Base-by-base conservation (phyloP, 495 filamentous ascomycete species). In the Neurospora sp. region DNA sequence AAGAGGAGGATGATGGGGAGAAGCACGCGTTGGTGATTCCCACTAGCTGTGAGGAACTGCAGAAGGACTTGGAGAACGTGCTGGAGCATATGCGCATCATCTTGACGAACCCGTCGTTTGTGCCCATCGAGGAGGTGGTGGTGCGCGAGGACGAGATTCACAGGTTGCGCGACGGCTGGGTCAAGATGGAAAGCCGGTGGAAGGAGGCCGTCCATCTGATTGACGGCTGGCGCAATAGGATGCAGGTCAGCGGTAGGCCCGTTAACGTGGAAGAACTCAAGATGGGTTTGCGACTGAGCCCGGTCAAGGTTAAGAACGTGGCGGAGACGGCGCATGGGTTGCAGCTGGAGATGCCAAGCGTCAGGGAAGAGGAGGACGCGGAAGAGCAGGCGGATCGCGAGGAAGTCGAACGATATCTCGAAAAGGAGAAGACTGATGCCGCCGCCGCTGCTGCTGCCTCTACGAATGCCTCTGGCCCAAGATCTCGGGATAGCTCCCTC, bases 51-150 rank as follows among this genome's bases (percentile, higher is more conserved):
- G 92, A 93, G 69, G 89, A 90, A 37, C 83, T 98, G 54, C 89
- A 92, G 0, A 75, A 79, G 8, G 91, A 95, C 72, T 87, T 97
- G 81, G 90, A 93, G 37, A 81, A 81, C 4, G 89, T 95, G 2
- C 85, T 98, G 72, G 89, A 92, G 70, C 93, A 96, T 75, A 85
- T 98, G 69, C 88, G 90, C 74, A 92, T 86, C 5, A 85, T 99
- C 42, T 85, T 99, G 38, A 97, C 94, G 12, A 97, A 98, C 75
- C 96, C 96, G 6, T 95, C 93, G 10, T 99, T 98, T 81, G 96
- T 98, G 39, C 92, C 96, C 0, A 86, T 99, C n/a, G 96, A 98
- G 78, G 87, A 98, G 80, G 92, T 98, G 8, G 93, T 94, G 73
- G 84, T 94, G 20, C 88, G 95, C 39, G 95, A 99, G 73, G 92